Base-by-base conservation (phyloP, 495 filamentous ascomycete species). In the Pseudoneurospora amorphoporcata region DNA sequence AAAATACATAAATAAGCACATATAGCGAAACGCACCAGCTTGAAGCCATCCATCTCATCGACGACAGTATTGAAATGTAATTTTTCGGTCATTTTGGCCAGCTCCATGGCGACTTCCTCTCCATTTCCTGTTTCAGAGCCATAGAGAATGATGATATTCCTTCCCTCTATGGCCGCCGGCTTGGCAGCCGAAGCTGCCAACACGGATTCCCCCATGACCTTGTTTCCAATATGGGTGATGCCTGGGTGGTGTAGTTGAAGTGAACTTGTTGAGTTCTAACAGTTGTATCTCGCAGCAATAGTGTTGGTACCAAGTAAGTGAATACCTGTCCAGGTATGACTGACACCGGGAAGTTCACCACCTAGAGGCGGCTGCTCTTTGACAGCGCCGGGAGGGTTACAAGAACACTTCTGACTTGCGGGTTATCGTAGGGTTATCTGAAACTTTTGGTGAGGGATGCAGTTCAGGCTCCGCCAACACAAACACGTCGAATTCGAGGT, bases 81-180 rank as follows among this genome's bases (percentile, higher is more conserved):
- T 10, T 94, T 87, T 80, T 94, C 88, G 10, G 87, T 81, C 75
- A 92, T 75, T 35, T 89, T 85, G 23, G 90, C 92, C 70, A 98
- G 81, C 82, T 98, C 93, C 72, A 92, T 88, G 4, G 96, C 94
- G 58, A 93, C 87, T 75, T 98, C 95, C 77, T 95, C 90, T 42
- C 92, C 90, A 77, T 94, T 98, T 58, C 96, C 95, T 0, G 94
- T 97, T 82, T 99, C 96, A 19, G 94, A 93, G 39, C 93, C 96
- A 84, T 97, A 98, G 45, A 97, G 87, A 47, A 99, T 85, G 69
- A 97, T 86, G 61, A 92, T 90, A 39, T 86, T 91, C 76, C 92
- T 83, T 58, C 79, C 80, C 39, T 80, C 78, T 29, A 77, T 42
- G 40, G 42, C 40, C 0, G 69, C 70, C 17, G 78, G 75, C 38